phyloP scores from a whole-genome alignment of 2,329 filamentous ascomycete species.

The Hymenoscyphus scutula region DNA sequence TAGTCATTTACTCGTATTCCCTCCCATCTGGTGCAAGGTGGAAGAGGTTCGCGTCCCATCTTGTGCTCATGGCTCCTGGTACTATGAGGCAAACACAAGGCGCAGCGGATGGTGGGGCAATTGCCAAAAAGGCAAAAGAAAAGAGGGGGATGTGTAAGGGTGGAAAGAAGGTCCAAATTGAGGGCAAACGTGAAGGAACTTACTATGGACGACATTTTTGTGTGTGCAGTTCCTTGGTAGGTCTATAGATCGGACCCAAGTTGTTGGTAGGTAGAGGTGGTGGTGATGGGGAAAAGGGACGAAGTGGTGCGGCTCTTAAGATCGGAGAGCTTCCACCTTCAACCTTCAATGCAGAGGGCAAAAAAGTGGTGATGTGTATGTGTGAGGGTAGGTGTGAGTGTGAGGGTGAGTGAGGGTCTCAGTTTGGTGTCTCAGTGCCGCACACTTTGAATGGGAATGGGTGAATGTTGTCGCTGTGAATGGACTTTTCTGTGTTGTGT shows the following conservation, averaged over 20 bases:
- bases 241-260: conserved; percentile 9
- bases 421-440: too few species aligned
- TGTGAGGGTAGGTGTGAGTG: too few species aligned
- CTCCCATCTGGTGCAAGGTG: not conserved
- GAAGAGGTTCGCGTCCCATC: conserved; percentile 10
- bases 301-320: not conserved
- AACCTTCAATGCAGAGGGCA: not conserved
- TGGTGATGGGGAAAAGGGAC: not conserved
- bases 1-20: conserved; percentile 15
- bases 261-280: conserved; percentile 9
- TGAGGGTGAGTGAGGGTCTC: too few species aligned
- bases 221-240: not conserved
- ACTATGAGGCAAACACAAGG: conserved; percentile 20
- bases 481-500: too few species aligned
- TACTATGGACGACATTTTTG: conserved; percentile 38
- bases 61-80: conserved; percentile 16
- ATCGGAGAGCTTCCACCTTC: too few species aligned
- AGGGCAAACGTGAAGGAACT: conserved; percentile 19
- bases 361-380: too few species aligned
- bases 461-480: too few species aligned
- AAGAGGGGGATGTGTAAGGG: conserved; percentile 1
- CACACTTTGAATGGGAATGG: too few species aligned
- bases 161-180: not conserved
- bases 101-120: conserved; percentile 2
- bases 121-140: conserved; percentile 20